Evolutionary conservation across 257 asterid species (phyloP).

Genomic region (Eucommia ulmoides): DNA sequence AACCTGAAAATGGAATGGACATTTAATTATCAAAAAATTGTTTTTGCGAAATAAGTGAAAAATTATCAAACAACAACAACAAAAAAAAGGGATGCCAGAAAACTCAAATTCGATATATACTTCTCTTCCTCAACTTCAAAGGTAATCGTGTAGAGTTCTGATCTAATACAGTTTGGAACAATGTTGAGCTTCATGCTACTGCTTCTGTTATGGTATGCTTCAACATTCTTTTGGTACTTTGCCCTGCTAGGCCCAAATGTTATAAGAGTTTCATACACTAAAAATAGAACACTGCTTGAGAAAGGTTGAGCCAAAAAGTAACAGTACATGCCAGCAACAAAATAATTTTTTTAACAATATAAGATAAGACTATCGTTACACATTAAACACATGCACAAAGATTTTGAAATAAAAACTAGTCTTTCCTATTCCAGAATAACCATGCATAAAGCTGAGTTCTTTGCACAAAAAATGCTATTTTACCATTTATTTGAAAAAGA

Average conservation of each 20-base stretch:
- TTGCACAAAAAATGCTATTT: too few species aligned
- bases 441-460: too few species aligned
- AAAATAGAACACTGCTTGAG: too few species aligned
- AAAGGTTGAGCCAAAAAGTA: too few species aligned
- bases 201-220: conserved; percentile 81
- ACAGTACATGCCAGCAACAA: not conserved
- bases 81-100: conserved; percentile 4
- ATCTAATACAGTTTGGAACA: conserved; percentile 85
- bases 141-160: conserved; percentile 88
- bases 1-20: conserved; percentile 44
- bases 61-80: conserved; percentile 10
- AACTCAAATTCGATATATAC: conserved; percentile 25
- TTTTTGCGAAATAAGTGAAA: conserved; percentile 7
- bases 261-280: too few species aligned
- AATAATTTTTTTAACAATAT: too few species aligned
- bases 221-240: conserved; percentile 95
- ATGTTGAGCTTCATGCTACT: conserved; percentile 73
- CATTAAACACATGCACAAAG: not conserved
- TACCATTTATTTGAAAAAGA: too few species aligned
- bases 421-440: too few species aligned
- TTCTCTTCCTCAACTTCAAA: conserved; percentile 98
- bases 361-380: not conserved
- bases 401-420: too few species aligned
- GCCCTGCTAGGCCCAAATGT: conserved; percentile 42
- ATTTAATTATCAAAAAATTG: not conserved